Conservation (phyloP, 768 basidiomycete genomes). For the Suillus occidentalis region DNA sequence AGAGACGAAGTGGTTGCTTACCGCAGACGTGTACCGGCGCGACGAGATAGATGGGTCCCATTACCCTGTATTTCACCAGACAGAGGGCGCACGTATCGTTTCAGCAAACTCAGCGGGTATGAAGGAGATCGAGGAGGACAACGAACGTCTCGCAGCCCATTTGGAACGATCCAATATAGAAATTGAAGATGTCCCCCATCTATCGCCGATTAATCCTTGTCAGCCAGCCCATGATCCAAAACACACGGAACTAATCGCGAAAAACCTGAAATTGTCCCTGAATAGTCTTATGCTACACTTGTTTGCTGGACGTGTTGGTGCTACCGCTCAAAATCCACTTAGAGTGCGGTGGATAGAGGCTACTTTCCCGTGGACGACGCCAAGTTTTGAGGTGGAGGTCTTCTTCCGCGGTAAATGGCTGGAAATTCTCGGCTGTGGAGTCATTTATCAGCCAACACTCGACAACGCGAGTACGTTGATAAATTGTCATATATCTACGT, state of each 20-base stretch:
- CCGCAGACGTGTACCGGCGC: constrained; percentile 95
- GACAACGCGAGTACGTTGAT: constrained; percentile 74
- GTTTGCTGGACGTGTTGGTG: constrained; percentile 63
- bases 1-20: constrained; percentile 82
- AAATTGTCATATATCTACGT: constrained; percentile 9
- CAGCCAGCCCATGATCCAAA: constrained; percentile 76
- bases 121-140: constrained; percentile 70
- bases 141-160: constrained; percentile 54
- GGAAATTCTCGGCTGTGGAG: constrained; percentile 93
- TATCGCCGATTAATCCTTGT: constrained; percentile 74
- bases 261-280: constrained; percentile 85
- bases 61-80: constrained; percentile 98
- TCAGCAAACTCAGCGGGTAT: constrained; percentile 54
- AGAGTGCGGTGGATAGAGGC: constrained; percentile 96
- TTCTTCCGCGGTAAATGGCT: constrained; percentile 96
- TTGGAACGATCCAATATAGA: constrained; percentile 74
- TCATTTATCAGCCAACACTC: constrained; percentile 86
- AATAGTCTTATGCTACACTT: constrained; percentile 82
- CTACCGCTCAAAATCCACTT: constrained; percentile 65
- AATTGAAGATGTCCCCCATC: constrained; percentile 83
- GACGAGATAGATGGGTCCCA: constrained; percentile 98
- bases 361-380: constrained; percentile 96
- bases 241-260: constrained; percentile 71
- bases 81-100: constrained; percentile 91
- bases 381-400: constrained; percentile 97